A percentile compares a stretch with the other conserved stretches of the same genome.
phyloP scores from a whole-genome alignment of 2,329 filamentous ascomycete genomes.

The Botrytis galanthina region DNA sequence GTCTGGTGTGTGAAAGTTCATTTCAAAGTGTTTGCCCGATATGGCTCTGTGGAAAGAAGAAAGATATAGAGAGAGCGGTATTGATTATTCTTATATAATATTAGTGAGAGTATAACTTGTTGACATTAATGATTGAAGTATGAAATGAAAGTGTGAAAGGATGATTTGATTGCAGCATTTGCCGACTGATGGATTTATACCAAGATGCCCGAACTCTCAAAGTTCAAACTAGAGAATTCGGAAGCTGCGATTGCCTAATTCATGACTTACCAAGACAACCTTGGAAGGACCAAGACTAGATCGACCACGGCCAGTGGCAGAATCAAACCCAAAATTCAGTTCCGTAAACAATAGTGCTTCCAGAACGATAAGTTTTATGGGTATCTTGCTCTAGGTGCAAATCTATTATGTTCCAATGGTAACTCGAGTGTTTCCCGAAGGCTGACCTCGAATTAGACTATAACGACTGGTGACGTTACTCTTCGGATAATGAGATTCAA shows the following conservation, averaged over 20 bases:
- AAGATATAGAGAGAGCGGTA: neutral
- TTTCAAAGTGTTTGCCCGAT: neutral
- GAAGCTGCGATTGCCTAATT: neutral
- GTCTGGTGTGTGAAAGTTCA: constrained; percentile 7
- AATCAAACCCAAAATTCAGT: neutral
- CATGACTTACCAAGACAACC: constrained; percentile 6
- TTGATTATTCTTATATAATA: neutral
- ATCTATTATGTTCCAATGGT: neutral
- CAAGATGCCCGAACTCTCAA: neutral
- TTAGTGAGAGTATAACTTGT: neutral
- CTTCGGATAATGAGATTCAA: neutral
- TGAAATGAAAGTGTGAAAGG: neutral
- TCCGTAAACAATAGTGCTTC: neutral
- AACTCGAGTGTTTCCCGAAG: neutral
- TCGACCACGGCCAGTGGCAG: neutral
- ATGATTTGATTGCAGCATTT: neutral
- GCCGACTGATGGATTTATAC: neutral
- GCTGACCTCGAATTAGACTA: neutral
- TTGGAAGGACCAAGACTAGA: neutral
- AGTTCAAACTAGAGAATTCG: neutral
- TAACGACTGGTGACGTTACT: neutral
- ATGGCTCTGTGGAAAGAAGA: neutral
- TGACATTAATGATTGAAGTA: neutral
- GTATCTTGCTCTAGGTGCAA: neutral
- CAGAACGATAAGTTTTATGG: neutral